Percentiles rank a stretch among this genome's conserved stretches.
These are phyloP conservation scores for Colletotrichum sp. DNA, from an alignment of 2,329 filamentous ascomycete genomes.

Conservation along the genomic window DNA sequence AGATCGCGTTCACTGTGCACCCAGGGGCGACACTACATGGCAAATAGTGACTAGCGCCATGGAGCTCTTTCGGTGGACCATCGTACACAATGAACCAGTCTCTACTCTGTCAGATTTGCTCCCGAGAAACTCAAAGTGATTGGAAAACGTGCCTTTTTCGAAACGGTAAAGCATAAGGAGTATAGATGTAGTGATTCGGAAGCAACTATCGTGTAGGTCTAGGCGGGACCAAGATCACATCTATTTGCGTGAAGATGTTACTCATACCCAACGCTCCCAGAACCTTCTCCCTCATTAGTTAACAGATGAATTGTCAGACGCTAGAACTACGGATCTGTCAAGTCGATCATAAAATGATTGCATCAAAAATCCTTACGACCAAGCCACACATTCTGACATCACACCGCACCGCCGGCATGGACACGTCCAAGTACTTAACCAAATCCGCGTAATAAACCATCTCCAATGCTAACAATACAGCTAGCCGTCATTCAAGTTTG, in stretches of 20 bases:
- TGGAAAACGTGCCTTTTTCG: rapidly evolving
- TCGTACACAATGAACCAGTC: background rate
- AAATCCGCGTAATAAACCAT: background rate
- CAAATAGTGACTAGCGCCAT: background rate
- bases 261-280: background rate
- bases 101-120: background rate
- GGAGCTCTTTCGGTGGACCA: background rate
- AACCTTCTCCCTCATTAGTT: background rate
- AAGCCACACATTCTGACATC: background rate
- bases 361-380: background rate
- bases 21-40: background rate
- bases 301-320: background rate
- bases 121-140: background rate
- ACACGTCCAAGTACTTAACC: background rate
- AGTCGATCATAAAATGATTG: background rate
- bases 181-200: background rate
- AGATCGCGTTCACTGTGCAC: background rate
- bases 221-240: background rate
- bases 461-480: background rate
- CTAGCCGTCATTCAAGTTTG: background rate
- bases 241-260: background rate
- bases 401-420: background rate
- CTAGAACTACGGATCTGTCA: background rate
- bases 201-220: background rate
- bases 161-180: background rate